Conservation (phyloP, 2,329 filamentous ascomycete species). For the Paecilomyces niveus region DNA sequence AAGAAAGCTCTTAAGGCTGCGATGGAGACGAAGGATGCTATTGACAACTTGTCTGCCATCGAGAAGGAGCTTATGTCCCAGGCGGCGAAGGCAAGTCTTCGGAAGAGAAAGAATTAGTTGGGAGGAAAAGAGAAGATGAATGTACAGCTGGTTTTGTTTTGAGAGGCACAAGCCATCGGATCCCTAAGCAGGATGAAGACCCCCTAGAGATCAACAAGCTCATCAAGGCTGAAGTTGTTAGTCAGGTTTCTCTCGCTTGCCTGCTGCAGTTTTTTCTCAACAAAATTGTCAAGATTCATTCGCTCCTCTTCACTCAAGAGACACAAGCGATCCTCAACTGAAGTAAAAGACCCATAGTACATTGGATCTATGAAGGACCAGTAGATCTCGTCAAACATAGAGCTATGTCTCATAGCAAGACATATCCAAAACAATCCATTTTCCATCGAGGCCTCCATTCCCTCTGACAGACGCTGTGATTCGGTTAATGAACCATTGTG, state of each 20-base stretch:
- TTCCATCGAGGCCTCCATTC: constrained; percentile 17
- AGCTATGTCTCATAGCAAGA: constrained; percentile 17
- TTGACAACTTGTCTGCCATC: no score
- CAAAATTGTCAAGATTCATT: constrained; percentile 12
- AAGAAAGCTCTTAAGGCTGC: no score
- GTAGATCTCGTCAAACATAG: constrained; percentile 24
- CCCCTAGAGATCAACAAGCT: constrained; percentile 13
- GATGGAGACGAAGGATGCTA: no score
- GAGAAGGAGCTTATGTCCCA: no score
- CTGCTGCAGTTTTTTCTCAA: constrained; percentile 18
- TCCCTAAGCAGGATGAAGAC: no score
- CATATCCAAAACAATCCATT: constrained; percentile 22
- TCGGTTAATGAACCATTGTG: constrained; percentile 9
- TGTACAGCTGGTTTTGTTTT: no score
- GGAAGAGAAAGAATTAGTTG: no score
- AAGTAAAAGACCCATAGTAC: constrained; percentile 18
- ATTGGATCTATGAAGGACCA: constrained; percentile 20
- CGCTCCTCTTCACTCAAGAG: constrained; percentile 17
- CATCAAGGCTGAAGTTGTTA: constrained; percentile 13
- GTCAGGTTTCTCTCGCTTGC: constrained; percentile 12
- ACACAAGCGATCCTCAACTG: constrained; percentile 14
- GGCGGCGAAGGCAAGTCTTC: no score
- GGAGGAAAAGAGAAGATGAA: no score
- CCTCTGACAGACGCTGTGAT: constrained; percentile 14
- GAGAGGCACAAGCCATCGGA: no score